Conservation (phyloP, 345 rosid species). For the Gossypium turneri region DNA sequence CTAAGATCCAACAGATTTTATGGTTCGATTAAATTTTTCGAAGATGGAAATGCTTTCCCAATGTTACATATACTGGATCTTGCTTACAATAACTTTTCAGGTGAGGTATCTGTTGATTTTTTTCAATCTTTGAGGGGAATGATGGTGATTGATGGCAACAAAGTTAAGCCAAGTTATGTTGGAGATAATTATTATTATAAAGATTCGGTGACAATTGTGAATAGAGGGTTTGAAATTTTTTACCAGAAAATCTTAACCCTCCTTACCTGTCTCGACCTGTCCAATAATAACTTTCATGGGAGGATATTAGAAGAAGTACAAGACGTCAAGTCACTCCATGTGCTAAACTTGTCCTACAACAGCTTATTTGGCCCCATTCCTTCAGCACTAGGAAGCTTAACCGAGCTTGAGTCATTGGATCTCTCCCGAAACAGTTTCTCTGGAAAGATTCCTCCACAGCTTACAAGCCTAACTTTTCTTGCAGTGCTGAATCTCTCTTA, state of each 20-base stretch:
- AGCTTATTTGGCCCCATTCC: neutral
- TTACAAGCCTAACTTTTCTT: constrained; percentile 2
- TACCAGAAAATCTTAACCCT: too few relatives aligned
- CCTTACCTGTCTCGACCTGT: too few relatives aligned
- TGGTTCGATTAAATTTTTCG: neutral
- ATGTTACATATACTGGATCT: neutral
- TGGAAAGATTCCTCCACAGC: constrained; percentile 14
- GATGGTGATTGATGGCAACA: neutral
- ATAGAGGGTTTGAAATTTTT: too few relatives aligned
- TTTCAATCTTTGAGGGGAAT: neutral
- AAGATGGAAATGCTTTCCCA: neutral
- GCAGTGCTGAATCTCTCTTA: neutral
- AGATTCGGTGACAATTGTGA: too few relatives aligned
- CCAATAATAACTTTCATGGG: too few relatives aligned
- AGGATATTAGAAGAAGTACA: too few relatives aligned
- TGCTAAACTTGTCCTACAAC: neutral
- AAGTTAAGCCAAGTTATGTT: neutral
- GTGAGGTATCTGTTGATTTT: neutral
- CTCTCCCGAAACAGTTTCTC: constrained; percentile 20
- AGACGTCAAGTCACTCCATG: too few relatives aligned
- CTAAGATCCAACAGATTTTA: neutral
- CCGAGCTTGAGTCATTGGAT: neutral
- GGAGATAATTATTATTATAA: neutral
- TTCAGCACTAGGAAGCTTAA: neutral
- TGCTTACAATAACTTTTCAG: neutral